phyloP scores from a whole-genome alignment of 2,329 filamentous ascomycete species.

The Claviceps cyperi region DNA sequence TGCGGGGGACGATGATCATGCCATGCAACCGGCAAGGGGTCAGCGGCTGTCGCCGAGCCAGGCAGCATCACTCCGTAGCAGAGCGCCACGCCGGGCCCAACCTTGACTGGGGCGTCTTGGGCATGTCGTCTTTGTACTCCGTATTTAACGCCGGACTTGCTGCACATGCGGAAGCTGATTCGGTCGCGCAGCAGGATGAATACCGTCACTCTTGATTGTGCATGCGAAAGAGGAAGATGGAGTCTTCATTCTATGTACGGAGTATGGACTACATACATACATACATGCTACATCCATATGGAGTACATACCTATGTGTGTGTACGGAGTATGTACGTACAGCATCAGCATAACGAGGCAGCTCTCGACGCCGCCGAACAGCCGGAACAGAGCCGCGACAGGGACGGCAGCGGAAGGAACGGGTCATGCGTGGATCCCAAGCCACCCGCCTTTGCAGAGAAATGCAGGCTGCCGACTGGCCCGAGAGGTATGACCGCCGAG shows the following conservation, averaged over 20 bases:
- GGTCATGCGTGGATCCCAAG: neutral
- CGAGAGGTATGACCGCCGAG: neutral
- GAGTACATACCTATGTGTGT: no score
- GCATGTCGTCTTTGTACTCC: neutral
- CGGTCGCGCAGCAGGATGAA: neutral
- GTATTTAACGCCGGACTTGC: neutral
- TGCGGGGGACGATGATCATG: no score
- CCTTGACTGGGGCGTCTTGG: neutral
- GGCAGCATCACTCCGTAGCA: neutral
- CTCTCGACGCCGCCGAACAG: no score
- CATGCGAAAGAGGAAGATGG: neutral
- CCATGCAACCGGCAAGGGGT: neutral
- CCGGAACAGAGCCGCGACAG: neutral
- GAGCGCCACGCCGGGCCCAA: neutral
- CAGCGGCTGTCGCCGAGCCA: neutral
- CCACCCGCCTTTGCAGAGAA: neutral
- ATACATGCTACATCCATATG: no score
- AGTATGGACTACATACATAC: no score
- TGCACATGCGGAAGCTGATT: neutral
- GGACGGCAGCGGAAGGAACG: neutral
- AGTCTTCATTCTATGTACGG: no score
- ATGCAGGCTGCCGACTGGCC: constrained; percentile 3
- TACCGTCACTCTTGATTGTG: neutral
- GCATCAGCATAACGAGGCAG: no score
- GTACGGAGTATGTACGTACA: no score